Evolutionary conservation across 768 basidiomycete species (phyloP), one percentile per base, ranked within the genome.

Genomic region (Mycena maculata): DNA sequence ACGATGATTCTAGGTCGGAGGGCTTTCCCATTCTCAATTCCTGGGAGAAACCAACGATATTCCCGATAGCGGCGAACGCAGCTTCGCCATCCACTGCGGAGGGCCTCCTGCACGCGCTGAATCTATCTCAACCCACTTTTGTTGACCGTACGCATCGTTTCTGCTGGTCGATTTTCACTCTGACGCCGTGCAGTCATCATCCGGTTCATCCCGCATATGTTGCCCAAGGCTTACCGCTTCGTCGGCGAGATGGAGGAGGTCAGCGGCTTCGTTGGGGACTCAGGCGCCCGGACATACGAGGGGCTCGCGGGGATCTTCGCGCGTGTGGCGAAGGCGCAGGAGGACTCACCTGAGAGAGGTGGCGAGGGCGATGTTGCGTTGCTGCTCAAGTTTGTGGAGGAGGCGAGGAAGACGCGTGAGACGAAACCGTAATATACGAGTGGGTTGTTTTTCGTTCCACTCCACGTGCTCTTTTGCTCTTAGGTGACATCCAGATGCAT

Each of bases 221-320:
- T 82, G 4, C 81, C 79, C 6, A 87, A 86, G 53, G 82, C 83
- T 2, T 85, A 87, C 63, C 79, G 85, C 55, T 86, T 80, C 77
- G 78, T 82, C 31, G 81, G 77, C 48, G 85, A 87, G 77, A 85
- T 85, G 85, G 78, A 83, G 45, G 86, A 87, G 72, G 83, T 87
- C 31, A 79, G 77, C 4, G 74, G 74, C 2, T 87, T 86, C 61
- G 80, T 85, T 7, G 75, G 77, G 41, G 75, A 77, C 0, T 42
- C 28, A 20, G 48, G 25, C 23, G 50, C 41, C 5, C 25, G 76
- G 30, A 76, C 80, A 9, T 82, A 82, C 68, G 71, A 78, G 59
- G 83, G 82, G 9, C 68, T 85, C 18, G 79, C 82, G n/a, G 70
- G 68, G 53, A 47, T 78, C 33, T 83, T 80, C 61, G 76, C 80